These are phyloP conservation scores for Fomitiporia mediterranea DNA, from an alignment of 1,284 basidiomycete genomes.

Conservation along the genomic window DNA sequence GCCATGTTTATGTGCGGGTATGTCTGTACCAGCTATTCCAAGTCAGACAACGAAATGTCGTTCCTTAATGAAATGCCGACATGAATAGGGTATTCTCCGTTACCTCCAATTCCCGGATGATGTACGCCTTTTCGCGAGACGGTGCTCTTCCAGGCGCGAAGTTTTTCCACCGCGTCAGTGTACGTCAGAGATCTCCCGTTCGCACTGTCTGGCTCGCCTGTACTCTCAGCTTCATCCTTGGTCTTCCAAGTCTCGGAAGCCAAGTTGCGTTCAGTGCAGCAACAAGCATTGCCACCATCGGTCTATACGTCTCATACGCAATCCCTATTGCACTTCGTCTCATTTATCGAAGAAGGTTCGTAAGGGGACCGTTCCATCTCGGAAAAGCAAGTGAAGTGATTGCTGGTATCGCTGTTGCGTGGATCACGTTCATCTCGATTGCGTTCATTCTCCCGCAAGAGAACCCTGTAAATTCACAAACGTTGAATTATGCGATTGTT, in stretches of 20 bases:
- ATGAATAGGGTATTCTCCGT: conserved; percentile 58
- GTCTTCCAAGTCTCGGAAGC: conserved; percentile 65
- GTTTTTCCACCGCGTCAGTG: conserved; percentile 63
- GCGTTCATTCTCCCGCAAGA: conserved; percentile 62
- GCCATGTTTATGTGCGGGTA: conserved; percentile 70
- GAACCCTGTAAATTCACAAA: conserved; percentile 64
- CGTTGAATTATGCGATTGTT: conserved; percentile 69
- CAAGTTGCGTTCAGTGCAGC: conserved; percentile 70
- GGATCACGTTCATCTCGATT: conserved; percentile 62
- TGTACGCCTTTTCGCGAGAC: conserved; percentile 71
- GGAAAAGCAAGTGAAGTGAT: conserved; percentile 55
- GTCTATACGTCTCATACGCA: conserved; percentile 70
- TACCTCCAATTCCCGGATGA: conserved; percentile 75
- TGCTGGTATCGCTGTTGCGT: conserved; percentile 47
- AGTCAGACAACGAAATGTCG: not conserved
- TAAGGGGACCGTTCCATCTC: conserved; percentile 69
- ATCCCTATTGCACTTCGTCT: conserved; percentile 67
- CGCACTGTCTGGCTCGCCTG: conserved; percentile 79
- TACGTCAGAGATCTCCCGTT: conserved; percentile 55
- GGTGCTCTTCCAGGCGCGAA: conserved; percentile 62
- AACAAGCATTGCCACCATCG: conserved; percentile 73
- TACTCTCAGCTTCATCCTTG: conserved; percentile 70
- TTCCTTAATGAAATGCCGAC: not conserved
- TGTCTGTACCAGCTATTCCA: conserved; percentile 18
- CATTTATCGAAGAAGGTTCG: conserved; percentile 53